Percentiles rank a stretch among this genome's conserved stretches.
phyloP scores from a whole-genome alignment of 2,329 filamentous ascomycete species.

The Trichoderma polysporum region DNA sequence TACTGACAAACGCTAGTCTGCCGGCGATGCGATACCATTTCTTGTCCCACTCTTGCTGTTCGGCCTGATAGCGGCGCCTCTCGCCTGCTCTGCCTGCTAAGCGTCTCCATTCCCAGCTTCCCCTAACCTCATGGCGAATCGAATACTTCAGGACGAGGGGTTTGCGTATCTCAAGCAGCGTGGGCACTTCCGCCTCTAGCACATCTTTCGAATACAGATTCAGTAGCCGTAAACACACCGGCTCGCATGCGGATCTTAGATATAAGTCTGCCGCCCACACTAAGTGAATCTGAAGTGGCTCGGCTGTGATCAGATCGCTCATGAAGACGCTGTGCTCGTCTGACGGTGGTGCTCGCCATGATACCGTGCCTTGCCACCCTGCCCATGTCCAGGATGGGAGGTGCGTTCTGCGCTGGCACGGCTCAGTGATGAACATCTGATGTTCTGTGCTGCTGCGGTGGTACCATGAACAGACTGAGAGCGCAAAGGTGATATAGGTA shows the following conservation, averaged over 20 bases:
- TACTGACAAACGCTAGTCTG: constrained; percentile 13
- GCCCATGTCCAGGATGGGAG: constrained; percentile 21
- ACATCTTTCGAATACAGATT: constrained; percentile 1
- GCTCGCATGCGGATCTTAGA: constrained; percentile 7
- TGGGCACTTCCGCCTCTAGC: neutral
- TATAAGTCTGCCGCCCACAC: constrained; percentile 14
- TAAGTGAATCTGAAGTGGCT: constrained; percentile 3
- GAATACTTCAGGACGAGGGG: neutral
- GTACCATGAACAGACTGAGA: constrained; percentile 19
- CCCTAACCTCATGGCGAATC: neutral
- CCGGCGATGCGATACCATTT: constrained; percentile 11
- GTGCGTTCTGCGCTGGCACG: constrained; percentile 12
- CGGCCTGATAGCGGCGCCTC: neutral
- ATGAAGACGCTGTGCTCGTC: constrained; percentile 18
- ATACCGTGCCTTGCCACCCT: constrained; percentile 18
- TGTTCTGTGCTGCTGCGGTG: constrained; percentile 10
- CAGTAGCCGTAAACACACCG: neutral
- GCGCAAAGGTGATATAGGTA: constrained; percentile 13
- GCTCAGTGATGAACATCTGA: constrained; percentile 5
- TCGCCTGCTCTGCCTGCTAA: constrained; percentile 10
- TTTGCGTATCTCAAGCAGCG: constrained; percentile 7
- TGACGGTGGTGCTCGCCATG: constrained; percentile 19
- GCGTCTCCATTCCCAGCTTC: constrained; percentile 19
- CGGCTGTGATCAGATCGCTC: neutral
- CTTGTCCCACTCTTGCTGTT: constrained; percentile 8